Percentiles rank a stretch among this genome's conserved stretches.
Conservation (phyloP, 257 asterid genomes). For the Fraxinus cuspidata region DNA sequence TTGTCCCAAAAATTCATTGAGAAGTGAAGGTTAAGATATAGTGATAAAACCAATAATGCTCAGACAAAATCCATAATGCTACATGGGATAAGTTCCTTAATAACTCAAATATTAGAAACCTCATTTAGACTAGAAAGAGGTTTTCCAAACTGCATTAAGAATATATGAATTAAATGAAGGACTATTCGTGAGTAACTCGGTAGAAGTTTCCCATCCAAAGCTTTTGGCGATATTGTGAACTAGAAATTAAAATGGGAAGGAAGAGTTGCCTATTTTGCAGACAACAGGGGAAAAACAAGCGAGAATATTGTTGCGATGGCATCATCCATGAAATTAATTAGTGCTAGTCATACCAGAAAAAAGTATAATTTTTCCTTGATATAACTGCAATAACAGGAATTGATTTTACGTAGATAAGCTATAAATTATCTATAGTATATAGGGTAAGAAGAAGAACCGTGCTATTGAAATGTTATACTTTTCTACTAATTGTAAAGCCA, state of each 20-base stretch:
- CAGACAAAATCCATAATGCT: not conserved
- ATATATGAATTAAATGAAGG: not conserved
- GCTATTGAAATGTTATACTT: not conserved
- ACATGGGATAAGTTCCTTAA: not conserved
- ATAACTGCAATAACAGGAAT: not conserved
- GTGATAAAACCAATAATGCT: not conserved
- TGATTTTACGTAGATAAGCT: not conserved
- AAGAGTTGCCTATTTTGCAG: not conserved
- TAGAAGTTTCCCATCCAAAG: not conserved
- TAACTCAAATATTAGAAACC: not conserved
- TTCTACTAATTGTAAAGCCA: not conserved
- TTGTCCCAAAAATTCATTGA: not conserved
- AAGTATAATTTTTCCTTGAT: not conserved
- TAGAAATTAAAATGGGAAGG: not conserved
- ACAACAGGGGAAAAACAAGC: too few relatives aligned
- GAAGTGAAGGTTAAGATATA: not conserved
- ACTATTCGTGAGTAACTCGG: not conserved
- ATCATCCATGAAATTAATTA: not conserved
- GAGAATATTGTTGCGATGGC: not conserved
- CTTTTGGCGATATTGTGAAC: not conserved
- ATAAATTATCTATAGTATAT: not conserved
- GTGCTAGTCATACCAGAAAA: not conserved
- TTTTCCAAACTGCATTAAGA: not conserved
- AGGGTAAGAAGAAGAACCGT: not conserved
- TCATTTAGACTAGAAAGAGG: not conserved